These are phyloP conservation scores for Coniochaeta sp. DNA, from an alignment of 2,329 filamentous ascomycete genomes.

Conservation along the genomic window DNA sequence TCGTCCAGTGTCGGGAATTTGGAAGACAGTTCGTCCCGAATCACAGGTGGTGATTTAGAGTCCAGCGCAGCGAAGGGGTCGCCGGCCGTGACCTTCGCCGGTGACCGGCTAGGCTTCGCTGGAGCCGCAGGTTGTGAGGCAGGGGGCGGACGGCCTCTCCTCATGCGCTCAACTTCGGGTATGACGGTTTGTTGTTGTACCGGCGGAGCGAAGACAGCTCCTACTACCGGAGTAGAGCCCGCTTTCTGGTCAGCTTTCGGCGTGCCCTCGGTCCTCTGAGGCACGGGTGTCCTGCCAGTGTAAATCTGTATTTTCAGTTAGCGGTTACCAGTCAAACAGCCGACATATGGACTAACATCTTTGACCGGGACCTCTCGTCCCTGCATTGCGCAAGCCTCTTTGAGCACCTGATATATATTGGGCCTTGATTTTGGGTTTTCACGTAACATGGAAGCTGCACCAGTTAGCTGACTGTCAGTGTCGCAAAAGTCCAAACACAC, in stretches of 20 bases:
- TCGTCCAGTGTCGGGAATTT: slow-evolving; percentile 89
- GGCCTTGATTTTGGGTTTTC: slow-evolving; percentile 74
- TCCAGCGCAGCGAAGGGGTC: slow-evolving; percentile 93
- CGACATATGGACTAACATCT: slow-evolving; percentile 57
- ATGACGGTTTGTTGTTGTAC: slow-evolving; percentile 64
- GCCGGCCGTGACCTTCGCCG: slow-evolving; percentile 58
- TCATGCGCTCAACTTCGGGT: slow-evolving; percentile 90
- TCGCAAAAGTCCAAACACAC: slow-evolving; percentile 19
- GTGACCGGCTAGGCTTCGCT: slow-evolving; percentile 57
- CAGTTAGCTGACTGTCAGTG: slow-evolving; percentile 4
- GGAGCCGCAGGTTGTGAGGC: slow-evolving; percentile 31
- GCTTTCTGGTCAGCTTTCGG: slow-evolving; percentile 46
- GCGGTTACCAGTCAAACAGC: slow-evolving; percentile 12
- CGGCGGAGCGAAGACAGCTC: slow-evolving; percentile 75
- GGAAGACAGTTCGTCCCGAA: slow-evolving; percentile 72
- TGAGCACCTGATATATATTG: slow-evolving; percentile 89
- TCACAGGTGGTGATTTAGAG: slow-evolving; percentile 45
- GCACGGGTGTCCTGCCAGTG: slow-evolving; percentile 52
- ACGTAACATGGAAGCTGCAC: slow-evolving; percentile 75
- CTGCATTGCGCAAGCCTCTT: slow-evolving; percentile 83
- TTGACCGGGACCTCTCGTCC: slow-evolving; percentile 79
- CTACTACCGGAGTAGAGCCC: slow-evolving; percentile 56
- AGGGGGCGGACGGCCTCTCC: slow-evolving; percentile 66
- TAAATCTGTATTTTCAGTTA: slow-evolving; percentile 57
- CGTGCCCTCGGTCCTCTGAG: slow-evolving; percentile 41